Conservation (phyloP, 1,284 basidiomycete species). For the Ganoderma sinense region DNA sequence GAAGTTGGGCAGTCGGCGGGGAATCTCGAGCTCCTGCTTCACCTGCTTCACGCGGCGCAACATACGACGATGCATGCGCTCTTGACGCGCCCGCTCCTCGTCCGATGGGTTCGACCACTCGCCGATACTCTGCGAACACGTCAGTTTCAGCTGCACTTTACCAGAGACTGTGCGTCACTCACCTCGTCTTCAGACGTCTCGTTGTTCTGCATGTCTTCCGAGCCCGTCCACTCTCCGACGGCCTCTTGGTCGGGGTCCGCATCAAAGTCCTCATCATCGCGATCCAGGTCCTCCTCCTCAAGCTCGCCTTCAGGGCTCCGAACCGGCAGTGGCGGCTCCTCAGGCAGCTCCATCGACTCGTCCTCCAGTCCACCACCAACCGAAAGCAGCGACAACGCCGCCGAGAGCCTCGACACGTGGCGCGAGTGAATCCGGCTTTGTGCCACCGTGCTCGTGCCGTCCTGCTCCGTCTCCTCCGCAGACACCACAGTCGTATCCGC, state of each 20-base stretch:
- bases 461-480: constrained; percentile 42
- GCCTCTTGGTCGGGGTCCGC: constrained; percentile 46
- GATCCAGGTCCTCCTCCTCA: constrained; percentile 47
- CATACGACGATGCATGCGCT: constrained; percentile 66
- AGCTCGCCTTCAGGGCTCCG: constrained; percentile 23
- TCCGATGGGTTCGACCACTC: constrained; percentile 91
- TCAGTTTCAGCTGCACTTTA: not conserved
- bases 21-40: constrained; percentile 53
- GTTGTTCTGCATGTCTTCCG: constrained; percentile 65
- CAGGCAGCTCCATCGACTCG: constrained; percentile 22
- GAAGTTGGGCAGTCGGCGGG: constrained; percentile 79
- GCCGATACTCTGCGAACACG: constrained; percentile 68
- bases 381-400: constrained; percentile 68
- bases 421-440: constrained; percentile 69
- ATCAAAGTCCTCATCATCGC: constrained; percentile 30
- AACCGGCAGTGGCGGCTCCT: constrained; percentile 26
- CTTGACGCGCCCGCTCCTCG: constrained; percentile 78
- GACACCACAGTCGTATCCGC: constrained; percentile 35
- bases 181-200: constrained; percentile 73
- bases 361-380: constrained; percentile 54
- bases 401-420: constrained; percentile 73
- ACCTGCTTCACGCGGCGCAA: constrained; percentile 52
- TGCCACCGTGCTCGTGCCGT: constrained; percentile 53
- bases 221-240: constrained; percentile 81
- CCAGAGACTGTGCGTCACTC: constrained; percentile 29